Evolutionary conservation across 2,329 filamentous ascomycete species (phyloP), one percentile per base, ranked within the genome.

Genomic region (Cercospora sesami): DNA sequence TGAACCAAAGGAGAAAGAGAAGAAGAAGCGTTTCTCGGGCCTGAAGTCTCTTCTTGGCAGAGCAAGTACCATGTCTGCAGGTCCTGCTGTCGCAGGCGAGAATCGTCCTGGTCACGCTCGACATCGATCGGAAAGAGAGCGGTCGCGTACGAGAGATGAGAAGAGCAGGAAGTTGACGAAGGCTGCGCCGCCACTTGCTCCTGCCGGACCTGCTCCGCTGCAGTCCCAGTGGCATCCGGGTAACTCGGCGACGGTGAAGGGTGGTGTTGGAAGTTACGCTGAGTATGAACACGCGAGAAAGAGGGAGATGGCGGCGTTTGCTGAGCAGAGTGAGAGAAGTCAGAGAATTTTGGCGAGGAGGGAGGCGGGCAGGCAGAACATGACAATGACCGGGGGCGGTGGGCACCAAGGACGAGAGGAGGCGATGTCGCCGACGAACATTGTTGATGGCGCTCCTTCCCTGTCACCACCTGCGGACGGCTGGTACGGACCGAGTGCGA

Each of bases 1-100:
- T 59, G 28, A 36, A 8, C n/a, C 30, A 36, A 36, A 59, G 9
- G 28, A 59, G 28, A 59, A 59, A n/a, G 55, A 59, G 55, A 77
- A 77, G 61, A 83, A 83, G 69, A 83, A 82, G 65, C 78, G 82
- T 36, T 82, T 83, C 59, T 83, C 82, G 1, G 73, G 78, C 3
- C 70, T 84, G 10, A 81, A 81, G 4, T 80, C 78, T 36, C 69
- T 84, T 1, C 83, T 84, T 63, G 76, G 79, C 31, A 76, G 81
- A 33, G 78, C 77, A 9, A 78, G 75, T 36, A 78, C 79, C 2
- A 74, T 71, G 12, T 61, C 64, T 36, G 76, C 74, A 10, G 71
- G 77, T 42, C 16, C n/a, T 12, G 65, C 10, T 53, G 23, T 4
- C 10, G 48, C 23, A 28, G 23, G 1, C 6, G 48, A 53, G 21